Evolutionary conservation across 129 eudicot genomes (phyloP), one percentile per base, ranked within the genome.

Genomic region (Calendula officinalis): DNA sequence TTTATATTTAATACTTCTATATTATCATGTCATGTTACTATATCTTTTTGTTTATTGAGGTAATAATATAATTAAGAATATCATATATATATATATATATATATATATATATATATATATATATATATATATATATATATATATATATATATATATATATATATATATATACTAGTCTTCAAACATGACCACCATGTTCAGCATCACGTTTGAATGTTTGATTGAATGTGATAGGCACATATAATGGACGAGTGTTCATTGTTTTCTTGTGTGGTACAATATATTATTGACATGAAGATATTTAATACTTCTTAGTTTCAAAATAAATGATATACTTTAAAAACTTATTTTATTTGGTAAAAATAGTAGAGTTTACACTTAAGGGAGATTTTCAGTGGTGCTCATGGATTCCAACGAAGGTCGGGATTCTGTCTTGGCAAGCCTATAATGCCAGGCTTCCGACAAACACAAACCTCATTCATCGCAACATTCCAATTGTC

Each of bases 211-310:
- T 11, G 60, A 54, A 32, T 16, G 60, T 54, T 54, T 11, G 60
- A 54, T 54, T 30, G 40, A 54, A 54, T 5, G 14, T 54, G 60
- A 54, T 54, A 54, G 40, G 30, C 60, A 54, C 60, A 10, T 30
- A 54, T 54, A 54, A 38, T 54, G 60, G 60, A 54, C 60, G 9
- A 54, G 39, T 54, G 60, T 39, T 54, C 38, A 54, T 54, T 54
- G 38, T 54, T 54, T 54, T 51, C 1, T 54, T 54, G n/a, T 54
- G 40, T 37, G 40, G 60, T 54, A 54, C 40, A 34, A 32, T 54
- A 11, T 32, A 30, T 10, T 32, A 30, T 54, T 54, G 16, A 54
- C 60, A 15, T 22, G 30, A 22, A 22, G 30, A 22, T 22, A 22
- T 22, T 22, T n/a, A n/a, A n/a, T n/a, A n/a, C n/a, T n/a, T n/a